Evolutionary conservation across 2,329 filamentous ascomycete genomes (phyloP).

Genomic region (Claviceps quebecensis): DNA sequence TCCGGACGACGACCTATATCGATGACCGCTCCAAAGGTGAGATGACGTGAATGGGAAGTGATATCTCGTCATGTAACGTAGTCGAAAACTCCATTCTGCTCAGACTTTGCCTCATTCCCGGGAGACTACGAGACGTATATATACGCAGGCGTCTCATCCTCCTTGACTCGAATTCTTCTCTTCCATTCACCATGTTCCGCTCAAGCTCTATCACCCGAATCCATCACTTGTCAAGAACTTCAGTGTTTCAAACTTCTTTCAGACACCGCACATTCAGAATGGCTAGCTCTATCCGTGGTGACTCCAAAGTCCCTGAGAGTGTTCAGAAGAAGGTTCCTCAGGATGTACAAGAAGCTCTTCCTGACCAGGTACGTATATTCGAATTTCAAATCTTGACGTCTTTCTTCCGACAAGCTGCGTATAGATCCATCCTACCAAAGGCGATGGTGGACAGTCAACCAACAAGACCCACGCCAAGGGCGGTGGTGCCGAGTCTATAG

Average conservation of each 20-base stretch:
- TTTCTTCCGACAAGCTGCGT: no score
- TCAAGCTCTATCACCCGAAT: not conserved
- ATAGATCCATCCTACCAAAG: conserved; percentile 12
- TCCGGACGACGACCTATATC: not conserved
- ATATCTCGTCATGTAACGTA: not conserved
- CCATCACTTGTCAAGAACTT: not conserved
- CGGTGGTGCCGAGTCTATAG: conserved; percentile 8
- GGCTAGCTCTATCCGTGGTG: not conserved
- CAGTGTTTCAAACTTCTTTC: not conserved
- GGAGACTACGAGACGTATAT: not conserved
- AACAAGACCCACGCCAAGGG: conserved; percentile 11
- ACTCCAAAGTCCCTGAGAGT: not conserved
- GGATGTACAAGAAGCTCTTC: conserved; percentile 10
- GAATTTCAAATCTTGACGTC: not conserved
- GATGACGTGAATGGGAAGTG: not conserved
- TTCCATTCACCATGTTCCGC: not conserved
- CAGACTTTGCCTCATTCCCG: not conserved
- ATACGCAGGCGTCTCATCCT: not conserved
- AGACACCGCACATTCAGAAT: not conserved
- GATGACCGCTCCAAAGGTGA: not conserved
- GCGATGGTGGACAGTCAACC: conserved; percentile 8
- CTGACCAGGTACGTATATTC: conserved; percentile 8
- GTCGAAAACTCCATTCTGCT: not conserved
- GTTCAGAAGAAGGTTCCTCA: conserved; percentile 9
- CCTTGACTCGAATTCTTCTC: not conserved